Percentiles rank a stretch among this genome's conserved stretches.
Conservation (phyloP, 768 basidiomycete species). For the Amanita rimosa region DNA sequence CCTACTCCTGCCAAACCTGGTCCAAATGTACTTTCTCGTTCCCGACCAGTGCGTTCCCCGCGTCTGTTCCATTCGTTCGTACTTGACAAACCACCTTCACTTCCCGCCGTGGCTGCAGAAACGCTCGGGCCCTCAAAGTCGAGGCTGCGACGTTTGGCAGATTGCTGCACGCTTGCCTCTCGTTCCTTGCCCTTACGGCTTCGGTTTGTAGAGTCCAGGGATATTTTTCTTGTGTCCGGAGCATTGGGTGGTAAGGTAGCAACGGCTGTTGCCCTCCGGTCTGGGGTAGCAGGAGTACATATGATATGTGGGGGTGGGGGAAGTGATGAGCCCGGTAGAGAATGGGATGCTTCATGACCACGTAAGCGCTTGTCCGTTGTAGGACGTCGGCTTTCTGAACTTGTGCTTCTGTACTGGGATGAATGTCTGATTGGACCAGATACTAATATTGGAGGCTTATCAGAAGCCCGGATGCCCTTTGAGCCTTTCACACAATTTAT, state of each 20-base stretch:
- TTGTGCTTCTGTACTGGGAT: slow-evolving; percentile 15
- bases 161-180: slow-evolving; percentile 16
- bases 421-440: slow-evolving; percentile 21
- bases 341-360: not conserved
- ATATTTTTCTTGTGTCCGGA: not conserved
- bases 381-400: slow-evolving; percentile 8
- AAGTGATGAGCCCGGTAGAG: slow-evolving; percentile 1
- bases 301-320: slow-evolving; percentile 16
- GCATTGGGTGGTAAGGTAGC: slow-evolving; percentile 3
- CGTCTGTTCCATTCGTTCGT: slow-evolving; percentile 21
- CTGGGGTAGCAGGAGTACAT: slow-evolving; percentile 23
- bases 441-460: slow-evolving; percentile 11
- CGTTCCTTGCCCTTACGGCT: slow-evolving; percentile 15
- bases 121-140: slow-evolving; percentile 56
- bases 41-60: slow-evolving; percentile 15
- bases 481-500: not conserved
- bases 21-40: slow-evolving; percentile 26
- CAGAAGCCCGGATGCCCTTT: not conserved
- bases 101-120: slow-evolving; percentile 29
- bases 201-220: not conserved
- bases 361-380: not conserved
- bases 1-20: slow-evolving; percentile 35
- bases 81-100: slow-evolving; percentile 16
- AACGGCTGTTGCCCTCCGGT: not conserved
- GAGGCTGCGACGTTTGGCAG: slow-evolving; percentile 61